A percentile compares a stretch with the other conserved stretches of the same genome.
Conservation (phyloP, 202 grass and related monocot genomes). For the Musa balbisiana region DNA sequence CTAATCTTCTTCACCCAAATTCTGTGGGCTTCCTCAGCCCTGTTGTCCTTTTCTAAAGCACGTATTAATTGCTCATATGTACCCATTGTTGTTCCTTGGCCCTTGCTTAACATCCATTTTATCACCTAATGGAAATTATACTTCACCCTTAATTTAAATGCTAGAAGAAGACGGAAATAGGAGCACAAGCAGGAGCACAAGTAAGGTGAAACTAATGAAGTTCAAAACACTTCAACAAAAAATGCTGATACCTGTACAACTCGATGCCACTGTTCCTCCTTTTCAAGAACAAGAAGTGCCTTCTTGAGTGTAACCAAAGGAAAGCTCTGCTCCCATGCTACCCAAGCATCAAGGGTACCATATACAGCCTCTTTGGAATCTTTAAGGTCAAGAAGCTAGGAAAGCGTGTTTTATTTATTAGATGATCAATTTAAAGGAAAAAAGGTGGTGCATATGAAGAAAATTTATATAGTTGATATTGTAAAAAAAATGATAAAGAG, state of each 20-base stretch:
- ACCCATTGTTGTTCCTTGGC: slow-evolving; percentile 74
- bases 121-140: slow-evolving; percentile 41
- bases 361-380: slow-evolving; percentile 88
- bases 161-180: background rate
- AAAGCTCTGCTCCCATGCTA: slow-evolving; percentile 66
- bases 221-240: slow-evolving; percentile 10
- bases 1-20: slow-evolving; percentile 72
- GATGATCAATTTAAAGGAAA: slow-evolving; percentile 10
- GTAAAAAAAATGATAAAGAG: background rate
- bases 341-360: slow-evolving; percentile 81
- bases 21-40: slow-evolving; percentile 79
- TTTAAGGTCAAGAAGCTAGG: slow-evolving; percentile 68
- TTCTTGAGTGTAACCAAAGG: slow-evolving; percentile 59
- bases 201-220: background rate
- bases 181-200: background rate
- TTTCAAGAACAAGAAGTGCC: slow-evolving; percentile 68
- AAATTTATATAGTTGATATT: slow-evolving; percentile 7
- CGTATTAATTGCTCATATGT: slow-evolving; percentile 69
- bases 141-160: background rate
- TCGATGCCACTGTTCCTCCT: slow-evolving; percentile 91
- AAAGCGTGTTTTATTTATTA: background rate
- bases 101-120: slow-evolving; percentile 93
- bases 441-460: background rate
- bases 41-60: slow-evolving; percentile 88
- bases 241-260: slow-evolving; percentile 51